phyloP scores from a whole-genome alignment of 1,284 basidiomycete species.

The Kalmanozyma brasiliensis region DNA sequence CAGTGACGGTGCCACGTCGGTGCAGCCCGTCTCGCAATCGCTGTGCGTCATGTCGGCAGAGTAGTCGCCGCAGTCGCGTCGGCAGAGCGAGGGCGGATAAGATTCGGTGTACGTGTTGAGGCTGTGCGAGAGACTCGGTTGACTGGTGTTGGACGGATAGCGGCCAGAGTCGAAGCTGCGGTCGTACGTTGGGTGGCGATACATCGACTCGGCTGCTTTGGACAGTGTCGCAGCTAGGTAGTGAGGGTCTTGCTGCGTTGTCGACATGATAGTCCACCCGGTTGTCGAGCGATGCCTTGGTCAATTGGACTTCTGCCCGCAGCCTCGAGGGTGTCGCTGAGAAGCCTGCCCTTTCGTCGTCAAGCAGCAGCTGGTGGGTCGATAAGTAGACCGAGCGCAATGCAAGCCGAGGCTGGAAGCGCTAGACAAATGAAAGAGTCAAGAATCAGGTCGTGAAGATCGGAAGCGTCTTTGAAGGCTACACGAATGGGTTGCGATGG shows the following conservation, averaged over 20 bases:
- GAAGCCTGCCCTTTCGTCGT: too few species aligned
- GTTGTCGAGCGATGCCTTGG: too few species aligned
- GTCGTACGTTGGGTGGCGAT: conserved; percentile 23
- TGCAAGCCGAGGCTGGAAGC: too few species aligned
- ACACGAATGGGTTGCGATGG: too few species aligned
- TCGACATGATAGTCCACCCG: conserved; percentile 14
- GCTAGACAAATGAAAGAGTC: too few species aligned
- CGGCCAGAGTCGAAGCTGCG: conserved; percentile 32
- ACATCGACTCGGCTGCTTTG: conserved; percentile 8
- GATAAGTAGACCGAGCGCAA: too few species aligned
- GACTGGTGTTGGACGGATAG: conserved; percentile 35
- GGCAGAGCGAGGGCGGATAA: conserved; percentile 31
- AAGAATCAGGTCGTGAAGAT: too few species aligned
- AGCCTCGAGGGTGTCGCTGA: too few species aligned
- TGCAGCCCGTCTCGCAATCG: conserved; percentile 31
- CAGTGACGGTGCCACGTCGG: conserved; percentile 21
- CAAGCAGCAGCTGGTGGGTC: too few species aligned
- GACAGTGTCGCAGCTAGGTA: conserved; percentile 5
- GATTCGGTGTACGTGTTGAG: conserved; percentile 39
- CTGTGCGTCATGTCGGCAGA: conserved; percentile 18
- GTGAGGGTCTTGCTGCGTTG: conserved; percentile 17
- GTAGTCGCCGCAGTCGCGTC: conserved; percentile 34
- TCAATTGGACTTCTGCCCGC: too few species aligned
- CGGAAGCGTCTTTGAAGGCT: too few species aligned
- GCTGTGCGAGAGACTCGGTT: conserved; percentile 45